Base-by-base conservation (phyloP, 176 grass and related monocot species). In the Poa pratensis region DNA sequence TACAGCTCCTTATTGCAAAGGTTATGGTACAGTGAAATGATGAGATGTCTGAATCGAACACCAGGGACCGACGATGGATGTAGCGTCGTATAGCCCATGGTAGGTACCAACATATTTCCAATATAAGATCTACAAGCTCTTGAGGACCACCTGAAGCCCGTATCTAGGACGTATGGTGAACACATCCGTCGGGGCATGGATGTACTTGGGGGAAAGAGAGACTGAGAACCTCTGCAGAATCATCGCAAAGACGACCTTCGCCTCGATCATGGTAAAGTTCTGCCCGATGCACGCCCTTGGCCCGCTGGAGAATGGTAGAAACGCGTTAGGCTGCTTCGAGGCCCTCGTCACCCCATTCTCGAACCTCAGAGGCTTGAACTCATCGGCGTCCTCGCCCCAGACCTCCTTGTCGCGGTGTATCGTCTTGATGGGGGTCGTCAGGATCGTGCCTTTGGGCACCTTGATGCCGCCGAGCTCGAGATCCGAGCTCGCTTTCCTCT, bases 291-390 rank as follows among this genome's bases (percentile, higher is more conserved):
- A 68, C 32, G 32, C 15, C 64, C 30, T 68, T 9, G 65, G 65
- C 17, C 32, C 17, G 65, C 65, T 68, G 32, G 30, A 35, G 32
- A 68, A 68, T 34, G 32, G 32, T 18, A 68, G 32, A 9, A 68
- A 37, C 32, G 32, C 64, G 28, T 68, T 68, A 9, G 65, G 65
- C 43, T 84, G 28, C 49, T 84, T 80, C 4, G 84, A 67, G 8
- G 90, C 83, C 16, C 32, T 84, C 0, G 53, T 22, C 6, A 87
- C 64, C 20, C 91, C 85, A 20, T 87, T 74, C 63, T 76, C 62
- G 16, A 93, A 90, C 52, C 85, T 80, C 1, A 51, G 27, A 6
- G 91, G 91, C 43, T 79, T 88, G 76, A 90, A 93, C 50, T 93
- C 70, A 0, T 79, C 52, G 0, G 76, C 91, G 24, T 90, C 75